Evolutionary conservation across 257 asterid genomes (phyloP).

Genomic region (Solanum sejunctum): DNA sequence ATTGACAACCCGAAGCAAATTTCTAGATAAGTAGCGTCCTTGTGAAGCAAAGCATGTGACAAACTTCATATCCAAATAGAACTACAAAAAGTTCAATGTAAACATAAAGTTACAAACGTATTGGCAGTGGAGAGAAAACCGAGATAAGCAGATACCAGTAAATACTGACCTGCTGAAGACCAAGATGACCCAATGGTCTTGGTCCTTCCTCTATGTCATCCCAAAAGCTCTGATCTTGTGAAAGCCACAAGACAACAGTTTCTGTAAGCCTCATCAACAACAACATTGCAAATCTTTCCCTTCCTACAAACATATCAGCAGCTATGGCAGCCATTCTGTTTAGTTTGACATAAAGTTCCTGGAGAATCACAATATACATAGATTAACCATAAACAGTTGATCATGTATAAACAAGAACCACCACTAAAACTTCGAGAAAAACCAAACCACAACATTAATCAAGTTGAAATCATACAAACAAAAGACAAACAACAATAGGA

Average conservation of each 20-base stretch:
- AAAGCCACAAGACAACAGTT: slow-evolving; percentile 91
- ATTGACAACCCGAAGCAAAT: slow-evolving; percentile 74
- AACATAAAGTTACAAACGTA: background rate
- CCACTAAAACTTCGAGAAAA: background rate
- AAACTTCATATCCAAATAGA: slow-evolving; percentile 94
- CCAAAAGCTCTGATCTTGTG: slow-evolving; percentile 95
- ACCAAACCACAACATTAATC: background rate
- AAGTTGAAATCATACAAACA: background rate
- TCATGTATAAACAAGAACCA: background rate
- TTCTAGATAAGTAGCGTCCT: slow-evolving; percentile 94
- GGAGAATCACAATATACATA: slow-evolving; percentile 9
- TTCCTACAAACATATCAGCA: slow-evolving; percentile 92
- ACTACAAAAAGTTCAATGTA: slow-evolving; percentile 39
- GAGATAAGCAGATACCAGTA: background rate
- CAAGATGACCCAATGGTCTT: slow-evolving; percentile 70
- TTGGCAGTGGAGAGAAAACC: background rate
- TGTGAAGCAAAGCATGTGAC: slow-evolving; percentile 89
- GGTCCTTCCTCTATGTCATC: slow-evolving; percentile 95
- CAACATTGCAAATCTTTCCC: slow-evolving; percentile 89
- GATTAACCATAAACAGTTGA: background rate
- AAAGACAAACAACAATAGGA: background rate
- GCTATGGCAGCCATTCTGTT: slow-evolving; percentile 81
- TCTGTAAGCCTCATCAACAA: slow-evolving; percentile 95
- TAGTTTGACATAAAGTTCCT: slow-evolving; percentile 87
- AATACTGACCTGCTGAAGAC: slow-evolving; percentile 80